phyloP scores from a whole-genome alignment of 768 basidiomycete genomes.

The Obba rivulosa region DNA sequence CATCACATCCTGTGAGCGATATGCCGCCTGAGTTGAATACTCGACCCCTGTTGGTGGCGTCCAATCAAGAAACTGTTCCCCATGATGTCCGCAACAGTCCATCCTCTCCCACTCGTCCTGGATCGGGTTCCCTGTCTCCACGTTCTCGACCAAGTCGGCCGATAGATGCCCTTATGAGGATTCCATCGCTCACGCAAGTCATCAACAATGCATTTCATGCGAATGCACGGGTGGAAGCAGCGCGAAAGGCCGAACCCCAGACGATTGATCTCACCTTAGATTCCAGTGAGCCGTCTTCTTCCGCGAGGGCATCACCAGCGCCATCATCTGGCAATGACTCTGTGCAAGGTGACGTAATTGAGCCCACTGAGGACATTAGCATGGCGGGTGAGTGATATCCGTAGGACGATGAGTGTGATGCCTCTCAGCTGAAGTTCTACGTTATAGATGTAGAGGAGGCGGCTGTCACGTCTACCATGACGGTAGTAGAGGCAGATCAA shows the following conservation, averaged over 20 bases:
- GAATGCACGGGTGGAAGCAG: neutral
- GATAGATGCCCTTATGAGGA: neutral
- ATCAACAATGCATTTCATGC: conserved; percentile 2
- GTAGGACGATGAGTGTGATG: neutral
- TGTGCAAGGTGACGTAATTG: too few species aligned
- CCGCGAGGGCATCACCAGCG: neutral
- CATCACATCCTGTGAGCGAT: neutral
- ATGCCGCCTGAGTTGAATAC: too few species aligned
- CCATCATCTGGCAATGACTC: neutral
- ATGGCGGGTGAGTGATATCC: neutral
- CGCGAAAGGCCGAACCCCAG: neutral
- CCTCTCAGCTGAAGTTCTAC: neutral
- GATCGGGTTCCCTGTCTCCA: neutral
- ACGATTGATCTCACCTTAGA: conserved; percentile 9
- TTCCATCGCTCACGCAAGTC: conserved; percentile 3
- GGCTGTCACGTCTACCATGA: too few species aligned
- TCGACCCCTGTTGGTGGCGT: neutral
- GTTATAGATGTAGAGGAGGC: neutral
- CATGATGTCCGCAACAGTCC: neutral
- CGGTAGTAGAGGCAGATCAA: too few species aligned
- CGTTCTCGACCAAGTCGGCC: neutral
- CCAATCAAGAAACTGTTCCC: too few species aligned
- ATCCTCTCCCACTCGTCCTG: neutral
- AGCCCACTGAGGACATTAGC: neutral
- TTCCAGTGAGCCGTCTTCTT: neutral